Evolutionary conservation across 129 eudicot species (phyloP).

Genomic region (Smallanthus sonchifolius): DNA sequence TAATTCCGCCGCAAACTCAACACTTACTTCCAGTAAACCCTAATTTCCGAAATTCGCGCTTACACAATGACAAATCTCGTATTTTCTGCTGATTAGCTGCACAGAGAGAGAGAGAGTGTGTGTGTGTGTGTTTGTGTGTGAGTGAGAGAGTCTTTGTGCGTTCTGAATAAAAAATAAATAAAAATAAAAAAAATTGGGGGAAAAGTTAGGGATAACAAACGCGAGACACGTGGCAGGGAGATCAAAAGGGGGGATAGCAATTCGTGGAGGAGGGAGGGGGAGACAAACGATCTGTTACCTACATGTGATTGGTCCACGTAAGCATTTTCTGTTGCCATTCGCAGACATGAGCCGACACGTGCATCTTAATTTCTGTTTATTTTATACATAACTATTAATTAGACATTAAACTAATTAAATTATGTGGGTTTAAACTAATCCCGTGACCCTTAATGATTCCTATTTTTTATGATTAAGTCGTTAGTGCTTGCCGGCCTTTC

Average conservation of each 20-base stretch:
- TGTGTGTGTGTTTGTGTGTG: constrained; percentile 15
- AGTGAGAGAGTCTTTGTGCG: constrained; percentile 24
- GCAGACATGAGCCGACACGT: constrained; percentile 20
- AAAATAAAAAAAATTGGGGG: background rate
- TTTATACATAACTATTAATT: background rate
- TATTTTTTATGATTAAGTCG: background rate
- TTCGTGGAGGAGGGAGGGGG: constrained; percentile 61
- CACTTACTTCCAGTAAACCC: constrained; percentile 33
- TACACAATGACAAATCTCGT: constrained; percentile 30
- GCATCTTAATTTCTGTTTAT: background rate
- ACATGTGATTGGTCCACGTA: constrained; percentile 53
- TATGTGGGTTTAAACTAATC: constrained; percentile 1
- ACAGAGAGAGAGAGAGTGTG: constrained; percentile 24
- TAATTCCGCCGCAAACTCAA: constrained; percentile 3
- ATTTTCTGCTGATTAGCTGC: constrained; percentile 25
- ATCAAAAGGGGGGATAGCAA: constrained; percentile 53
- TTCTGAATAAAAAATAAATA: background rate
- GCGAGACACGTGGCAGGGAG: constrained; percentile 58
- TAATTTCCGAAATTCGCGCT: constrained; percentile 16
- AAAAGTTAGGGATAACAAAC: constrained; percentile 21
- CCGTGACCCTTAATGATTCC: background rate
- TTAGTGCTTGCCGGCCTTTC: constrained; percentile 9
- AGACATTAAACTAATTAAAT: background rate
- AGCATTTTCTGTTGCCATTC: background rate
- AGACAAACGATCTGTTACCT: constrained; percentile 57